These are phyloP conservation scores for Penicillium frequentans DNA, from an alignment of 2,329 filamentous ascomycete species.

Conservation along the genomic window DNA sequence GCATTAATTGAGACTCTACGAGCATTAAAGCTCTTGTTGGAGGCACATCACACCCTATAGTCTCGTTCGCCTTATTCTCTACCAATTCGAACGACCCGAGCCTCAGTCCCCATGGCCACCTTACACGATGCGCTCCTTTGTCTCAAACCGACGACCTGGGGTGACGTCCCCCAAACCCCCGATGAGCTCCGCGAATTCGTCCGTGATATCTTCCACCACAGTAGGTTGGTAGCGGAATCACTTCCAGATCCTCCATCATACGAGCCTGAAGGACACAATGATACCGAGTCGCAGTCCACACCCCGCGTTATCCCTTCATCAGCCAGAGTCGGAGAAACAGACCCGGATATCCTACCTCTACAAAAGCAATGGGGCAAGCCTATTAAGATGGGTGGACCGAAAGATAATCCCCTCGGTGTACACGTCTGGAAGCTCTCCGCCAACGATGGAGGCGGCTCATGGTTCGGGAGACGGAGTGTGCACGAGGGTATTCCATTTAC, in stretches of 20 bases:
- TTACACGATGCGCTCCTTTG: conserved; percentile 61
- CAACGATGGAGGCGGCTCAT: conserved; percentile 79
- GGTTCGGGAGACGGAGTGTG: conserved; percentile 84
- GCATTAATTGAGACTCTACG: background rate
- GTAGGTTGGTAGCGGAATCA: conserved; percentile 73
- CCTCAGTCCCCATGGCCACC: conserved; percentile 50
- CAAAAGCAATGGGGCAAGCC: conserved; percentile 84
- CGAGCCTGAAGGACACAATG: conserved; percentile 38
- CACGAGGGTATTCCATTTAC: conserved; percentile 76
- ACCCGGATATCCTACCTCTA: conserved; percentile 59
- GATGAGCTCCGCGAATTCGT: conserved; percentile 58
- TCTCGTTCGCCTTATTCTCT: background rate
- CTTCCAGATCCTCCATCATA: conserved; percentile 60
- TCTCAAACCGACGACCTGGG: conserved; percentile 58
- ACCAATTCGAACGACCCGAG: background rate
- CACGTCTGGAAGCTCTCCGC: conserved; percentile 75
- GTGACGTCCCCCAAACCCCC: conserved; percentile 44
- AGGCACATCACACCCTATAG: background rate
- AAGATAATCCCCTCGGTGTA: conserved; percentile 74
- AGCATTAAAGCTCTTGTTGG: background rate
- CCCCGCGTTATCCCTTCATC: conserved; percentile 55
- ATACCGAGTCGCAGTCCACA: conserved; percentile 30
- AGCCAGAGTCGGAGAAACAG: conserved; percentile 50
- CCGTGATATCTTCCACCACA: conserved; percentile 61
- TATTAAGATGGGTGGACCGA: conserved; percentile 58